phyloP scores from a whole-genome alignment of 768 basidiomycete species.

The Pisolithus albus region DNA sequence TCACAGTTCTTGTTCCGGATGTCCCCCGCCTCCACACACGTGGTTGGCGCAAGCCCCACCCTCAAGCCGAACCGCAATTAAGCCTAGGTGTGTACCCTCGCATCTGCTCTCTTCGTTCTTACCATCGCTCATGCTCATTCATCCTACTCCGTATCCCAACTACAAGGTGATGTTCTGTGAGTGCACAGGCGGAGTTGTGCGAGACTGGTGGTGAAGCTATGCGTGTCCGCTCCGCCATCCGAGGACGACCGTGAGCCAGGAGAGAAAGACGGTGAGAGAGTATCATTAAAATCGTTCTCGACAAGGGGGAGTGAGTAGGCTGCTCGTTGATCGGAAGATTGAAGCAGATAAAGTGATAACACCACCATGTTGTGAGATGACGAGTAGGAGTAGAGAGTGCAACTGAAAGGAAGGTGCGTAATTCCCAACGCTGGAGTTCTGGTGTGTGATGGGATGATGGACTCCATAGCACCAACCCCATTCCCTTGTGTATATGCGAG shows the following conservation, averaged over 20 bases:
- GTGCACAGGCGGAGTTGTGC: neutral
- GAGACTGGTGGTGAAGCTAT: neutral
- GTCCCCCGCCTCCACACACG: constrained; percentile 13
- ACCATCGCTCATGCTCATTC: constrained; percentile 63
- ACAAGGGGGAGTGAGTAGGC: constrained; percentile 13
- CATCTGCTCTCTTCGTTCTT: constrained; percentile 37
- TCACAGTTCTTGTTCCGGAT: constrained; percentile 28
- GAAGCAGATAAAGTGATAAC: neutral
- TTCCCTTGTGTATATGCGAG: too few relatives aligned
- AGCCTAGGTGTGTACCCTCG: constrained; percentile 1
- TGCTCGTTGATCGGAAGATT: neutral
- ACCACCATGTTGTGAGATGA: too few relatives aligned
- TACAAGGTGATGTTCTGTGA: constrained; percentile 28
- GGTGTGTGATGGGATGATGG: too few relatives aligned
- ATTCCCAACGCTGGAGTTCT: too few relatives aligned
- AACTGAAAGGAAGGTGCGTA: neutral
- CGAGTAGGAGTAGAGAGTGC: neutral
- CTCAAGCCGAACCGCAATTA: neutral
- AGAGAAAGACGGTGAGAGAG: constrained; percentile 7
- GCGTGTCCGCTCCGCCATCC: too few relatives aligned
- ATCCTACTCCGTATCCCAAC: constrained; percentile 43
- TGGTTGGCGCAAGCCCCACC: neutral
- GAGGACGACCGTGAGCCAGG: too few relatives aligned
- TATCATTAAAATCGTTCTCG: constrained; percentile 7
- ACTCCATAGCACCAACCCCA: too few relatives aligned